These are phyloP conservation scores for Aphanomyces invadans DNA, from an alignment of 352 stramenopile species.

Conservation along the genomic window DNA sequence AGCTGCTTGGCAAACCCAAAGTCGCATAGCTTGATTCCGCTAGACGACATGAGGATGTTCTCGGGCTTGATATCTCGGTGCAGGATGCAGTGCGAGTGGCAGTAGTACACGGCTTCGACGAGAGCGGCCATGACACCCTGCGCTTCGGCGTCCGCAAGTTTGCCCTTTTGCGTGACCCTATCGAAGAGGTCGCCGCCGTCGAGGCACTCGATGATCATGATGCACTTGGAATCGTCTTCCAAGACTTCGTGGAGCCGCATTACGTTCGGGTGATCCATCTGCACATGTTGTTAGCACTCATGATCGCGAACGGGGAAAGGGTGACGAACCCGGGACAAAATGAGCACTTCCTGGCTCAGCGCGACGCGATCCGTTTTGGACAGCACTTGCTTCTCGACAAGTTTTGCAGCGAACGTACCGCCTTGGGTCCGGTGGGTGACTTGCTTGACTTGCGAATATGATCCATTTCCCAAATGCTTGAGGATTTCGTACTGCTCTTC, in stretches of 20 bases:
- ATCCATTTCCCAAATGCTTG: constrained; percentile 72
- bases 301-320: not conserved
- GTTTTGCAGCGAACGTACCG: constrained; percentile 69
- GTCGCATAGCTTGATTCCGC: constrained; percentile 74
- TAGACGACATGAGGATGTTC: constrained; percentile 60
- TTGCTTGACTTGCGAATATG: constrained; percentile 84
- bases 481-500: constrained; percentile 76
- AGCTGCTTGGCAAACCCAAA: constrained; percentile 81
- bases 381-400: constrained; percentile 72
- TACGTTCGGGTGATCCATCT: constrained; percentile 80
- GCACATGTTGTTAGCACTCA: too few relatives aligned
- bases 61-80: constrained; percentile 83
- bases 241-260: constrained; percentile 91
- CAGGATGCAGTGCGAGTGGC: constrained; percentile 83
- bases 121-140: constrained; percentile 64
- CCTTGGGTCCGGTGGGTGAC: constrained; percentile 74
- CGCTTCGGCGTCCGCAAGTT: constrained; percentile 53
- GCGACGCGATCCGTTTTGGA: constrained; percentile 63
- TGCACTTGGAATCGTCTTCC: constrained; percentile 92
- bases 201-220: constrained; percentile 96
- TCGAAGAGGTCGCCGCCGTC: constrained; percentile 85
- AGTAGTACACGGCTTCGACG: constrained; percentile 87
- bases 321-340: not conserved
- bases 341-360: constrained; percentile 56
- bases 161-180: constrained; percentile 77